These are phyloP conservation scores for Paraconiothyrium sp. DNA, from an alignment of 2,329 filamentous ascomycete genomes.

Conservation along the genomic window DNA sequence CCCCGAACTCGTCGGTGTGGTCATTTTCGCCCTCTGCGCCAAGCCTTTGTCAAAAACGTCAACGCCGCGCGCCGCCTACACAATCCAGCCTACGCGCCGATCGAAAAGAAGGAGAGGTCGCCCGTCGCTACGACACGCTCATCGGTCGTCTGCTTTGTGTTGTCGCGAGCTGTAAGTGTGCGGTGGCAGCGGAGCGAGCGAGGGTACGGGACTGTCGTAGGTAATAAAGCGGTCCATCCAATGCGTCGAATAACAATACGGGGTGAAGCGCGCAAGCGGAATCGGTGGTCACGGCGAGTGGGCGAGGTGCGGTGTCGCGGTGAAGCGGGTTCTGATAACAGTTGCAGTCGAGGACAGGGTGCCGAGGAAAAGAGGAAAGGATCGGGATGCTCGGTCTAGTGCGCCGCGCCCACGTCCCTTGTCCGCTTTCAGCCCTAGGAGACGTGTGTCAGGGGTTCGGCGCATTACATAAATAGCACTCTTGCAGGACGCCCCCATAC, in stretches of 20 bases:
- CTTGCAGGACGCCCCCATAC: background rate
- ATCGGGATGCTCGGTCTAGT: background rate
- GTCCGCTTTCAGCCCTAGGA: slow-evolving; percentile 7
- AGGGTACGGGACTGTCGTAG: slow-evolving; percentile 26
- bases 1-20: slow-evolving; percentile 30
- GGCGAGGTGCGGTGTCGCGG: slow-evolving; percentile 19
- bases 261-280: slow-evolving; percentile 15
- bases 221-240: slow-evolving; percentile 42
- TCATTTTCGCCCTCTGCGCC: slow-evolving; percentile 27
- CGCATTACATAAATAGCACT: slow-evolving; percentile 3
- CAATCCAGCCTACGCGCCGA: slow-evolving; percentile 32
- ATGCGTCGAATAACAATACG: slow-evolving; percentile 26
- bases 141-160: slow-evolving; percentile 37
- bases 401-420: background rate
- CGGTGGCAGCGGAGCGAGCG: slow-evolving; percentile 21
- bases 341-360: slow-evolving; percentile 19
- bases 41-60: slow-evolving; percentile 19
- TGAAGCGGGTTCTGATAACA: slow-evolving; percentile 16
- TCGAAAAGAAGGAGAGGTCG: slow-evolving; percentile 31
- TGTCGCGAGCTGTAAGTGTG: slow-evolving; percentile 17
- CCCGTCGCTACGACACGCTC: slow-evolving; percentile 36
- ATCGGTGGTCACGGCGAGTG: slow-evolving; percentile 30
- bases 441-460: background rate
- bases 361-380: slow-evolving; percentile 13
- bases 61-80: slow-evolving; percentile 22